A percentile compares a stretch with the other conserved stretches of the same genome.
Evolutionary conservation across 1,139 yeast genomes (phyloP).

Genomic region (Lodderomyces margitis): DNA sequence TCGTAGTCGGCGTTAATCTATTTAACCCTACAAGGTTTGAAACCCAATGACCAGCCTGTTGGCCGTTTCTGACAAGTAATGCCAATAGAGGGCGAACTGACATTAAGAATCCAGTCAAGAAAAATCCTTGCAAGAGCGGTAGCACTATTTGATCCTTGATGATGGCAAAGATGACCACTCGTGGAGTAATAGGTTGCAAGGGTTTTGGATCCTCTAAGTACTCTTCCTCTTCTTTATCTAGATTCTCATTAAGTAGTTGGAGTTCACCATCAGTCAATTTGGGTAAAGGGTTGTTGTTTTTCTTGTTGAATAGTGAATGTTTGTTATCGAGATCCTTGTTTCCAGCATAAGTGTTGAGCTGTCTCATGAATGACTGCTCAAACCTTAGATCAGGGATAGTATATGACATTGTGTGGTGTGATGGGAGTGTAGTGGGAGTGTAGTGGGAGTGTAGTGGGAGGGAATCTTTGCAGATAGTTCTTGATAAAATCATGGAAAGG

Average conservation of each 20-base stretch:
- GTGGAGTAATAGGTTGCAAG: conserved; percentile 42
- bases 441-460: no score
- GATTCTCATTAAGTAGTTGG: conserved; percentile 19
- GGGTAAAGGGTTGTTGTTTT: conserved; percentile 6
- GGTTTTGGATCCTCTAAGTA: conserved; percentile 20
- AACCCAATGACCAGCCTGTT: conserved; percentile 29
- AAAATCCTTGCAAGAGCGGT: conserved; percentile 56
- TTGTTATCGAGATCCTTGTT: conserved; percentile 4
- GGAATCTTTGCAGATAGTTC: no score
- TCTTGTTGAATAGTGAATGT: conserved; percentile 3
- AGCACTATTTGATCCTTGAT: conserved; percentile 63
- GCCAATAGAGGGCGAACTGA: conserved; percentile 30
- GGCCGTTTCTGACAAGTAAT: conserved; percentile 30
- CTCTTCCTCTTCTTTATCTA: conserved; percentile 23
- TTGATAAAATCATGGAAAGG: no score
- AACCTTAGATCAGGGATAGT: conserved; percentile 66
- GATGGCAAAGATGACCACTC: conserved; percentile 52
- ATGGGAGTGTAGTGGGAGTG: neutral
- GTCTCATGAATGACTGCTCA: conserved; percentile 56
- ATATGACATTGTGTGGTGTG: conserved; percentile 16
- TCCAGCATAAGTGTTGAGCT: conserved; percentile 40
- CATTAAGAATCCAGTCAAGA: conserved; percentile 38
- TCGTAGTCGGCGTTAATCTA: conserved; percentile 6
- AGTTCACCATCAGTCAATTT: conserved; percentile 26
- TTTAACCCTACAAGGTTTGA: conserved; percentile 24